Conservation (phyloP, 177 flowering plant species). For the Vitis hybrid region DNA sequence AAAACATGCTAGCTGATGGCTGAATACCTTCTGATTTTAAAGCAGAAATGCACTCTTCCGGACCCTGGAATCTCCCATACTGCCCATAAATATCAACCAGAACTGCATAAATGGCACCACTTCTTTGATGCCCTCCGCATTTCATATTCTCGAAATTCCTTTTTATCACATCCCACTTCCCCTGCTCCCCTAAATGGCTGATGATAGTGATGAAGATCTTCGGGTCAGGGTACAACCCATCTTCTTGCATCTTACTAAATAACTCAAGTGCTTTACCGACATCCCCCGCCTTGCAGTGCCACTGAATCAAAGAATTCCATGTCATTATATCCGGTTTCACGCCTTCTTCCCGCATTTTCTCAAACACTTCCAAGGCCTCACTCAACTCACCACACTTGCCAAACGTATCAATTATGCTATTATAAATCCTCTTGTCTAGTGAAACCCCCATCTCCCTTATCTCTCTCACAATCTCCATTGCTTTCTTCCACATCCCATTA, state of each 20-base stretch:
- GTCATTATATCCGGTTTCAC: conserved; percentile 64
- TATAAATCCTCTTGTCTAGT: conserved; percentile 55
- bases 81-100: conserved; percentile 86
- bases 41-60: conserved; percentile 59
- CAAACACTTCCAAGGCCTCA: conserved; percentile 69
- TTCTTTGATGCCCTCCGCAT: conserved; percentile 44
- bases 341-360: conserved; percentile 58
- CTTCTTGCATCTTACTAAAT: conserved; percentile 69
- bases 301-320: conserved; percentile 77
- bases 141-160: conserved; percentile 64
- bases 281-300: conserved; percentile 72
- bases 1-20: conserved; percentile 55
- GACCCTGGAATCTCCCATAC: conserved; percentile 68
- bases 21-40: conserved; percentile 61
- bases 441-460: conserved; percentile 55
- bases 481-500: conserved; percentile 93
- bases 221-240: conserved; percentile 82
- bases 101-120: conserved; percentile 66
- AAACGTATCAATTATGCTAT: conserved; percentile 75
- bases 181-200: conserved; percentile 70
- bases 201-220: conserved; percentile 67
- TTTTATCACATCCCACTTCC: conserved; percentile 71
- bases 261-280: conserved; percentile 49
- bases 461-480: conserved; percentile 57
- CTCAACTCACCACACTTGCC: conserved; percentile 68